Evolutionary conservation across 2,329 filamentous ascomycete genomes (phyloP), one percentile per base, ranked within the genome.

Genomic region (Talaromyces sp.): DNA sequence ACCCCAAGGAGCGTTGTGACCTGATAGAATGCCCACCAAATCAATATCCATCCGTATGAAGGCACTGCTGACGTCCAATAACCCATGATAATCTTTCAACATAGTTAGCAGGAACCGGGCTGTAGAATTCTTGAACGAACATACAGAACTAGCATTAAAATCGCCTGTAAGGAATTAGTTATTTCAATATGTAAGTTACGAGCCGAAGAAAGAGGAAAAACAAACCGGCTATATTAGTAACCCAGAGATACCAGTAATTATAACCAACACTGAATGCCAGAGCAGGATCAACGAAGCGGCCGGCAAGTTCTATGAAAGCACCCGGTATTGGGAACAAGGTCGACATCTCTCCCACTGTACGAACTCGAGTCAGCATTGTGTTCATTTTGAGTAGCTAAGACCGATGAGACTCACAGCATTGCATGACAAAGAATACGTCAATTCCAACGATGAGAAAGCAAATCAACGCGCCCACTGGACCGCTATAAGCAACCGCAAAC

Each of bases 11-110:
- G 31, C 22, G 39, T 13, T 27, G 45, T 39, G 10, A 49, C 43
- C 17, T 78, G 67, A 62, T 77, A 80, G 17, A 77, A 69, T 3
- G 69, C 74, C 74, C 74, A 79, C 67, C 73, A 77, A n/a, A 80
- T 72, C 27, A 80, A 59, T 8, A 79, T 74, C 77, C 77, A 80
- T 15, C 69, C 78, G 41, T 74, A 80, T 3, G 70, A 68, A 0
- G 78, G 78, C 3, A 79, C 69, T 2, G 70, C 70, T 31, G 74
- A 71, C 0, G 72, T 73, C 76, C 78, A 80, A 52, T 75, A 47
- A 47, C 43, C 43, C 43, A 47, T 47, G 43, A 47, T 47, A 47
- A 47, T 47, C 43, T 47, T 22, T 22, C 19, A 22, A 13, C 10
- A n/a, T 11, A 11, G 43, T 47, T 47, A 47, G 43, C n/a, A 47